phyloP scores from a whole-genome alignment of 768 basidiomycete species.

The Phlebiopsis gigantea region DNA sequence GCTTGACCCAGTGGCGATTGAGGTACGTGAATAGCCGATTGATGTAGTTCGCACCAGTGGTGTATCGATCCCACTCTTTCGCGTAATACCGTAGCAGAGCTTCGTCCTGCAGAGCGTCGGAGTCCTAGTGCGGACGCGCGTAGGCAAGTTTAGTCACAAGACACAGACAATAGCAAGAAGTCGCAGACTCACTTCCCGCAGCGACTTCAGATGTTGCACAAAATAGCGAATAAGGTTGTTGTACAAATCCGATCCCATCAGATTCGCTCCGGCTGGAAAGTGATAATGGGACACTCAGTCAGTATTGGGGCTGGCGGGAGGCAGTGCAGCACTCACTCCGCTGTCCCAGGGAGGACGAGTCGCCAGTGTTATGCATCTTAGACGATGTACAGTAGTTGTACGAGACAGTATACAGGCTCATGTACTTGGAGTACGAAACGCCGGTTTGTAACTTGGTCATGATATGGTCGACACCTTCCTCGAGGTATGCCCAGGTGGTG shows the following conservation, averaged over 20 bases:
- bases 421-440: slow-evolving; percentile 86
- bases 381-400: slow-evolving; percentile 98
- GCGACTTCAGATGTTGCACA: slow-evolving; percentile 65
- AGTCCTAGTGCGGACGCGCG: slow-evolving; percentile 41
- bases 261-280: slow-evolving; percentile 73
- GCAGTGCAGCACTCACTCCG: slow-evolving; percentile 49
- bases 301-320: no score
- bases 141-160: slow-evolving; percentile 15
- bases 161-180: slow-evolving; percentile 14
- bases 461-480: slow-evolving; percentile 86
- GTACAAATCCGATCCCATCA: slow-evolving; percentile 98
- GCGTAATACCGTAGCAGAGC: slow-evolving; percentile 89
- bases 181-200: slow-evolving; percentile 46
- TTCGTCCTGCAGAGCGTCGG: slow-evolving; percentile 80
- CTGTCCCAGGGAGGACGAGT: slow-evolving; percentile 32
- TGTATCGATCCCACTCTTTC: slow-evolving; percentile 92
- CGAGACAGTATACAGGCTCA: slow-evolving; percentile 84
- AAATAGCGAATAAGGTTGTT: slow-evolving; percentile 93
- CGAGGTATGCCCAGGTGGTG: slow-evolving; percentile 86
- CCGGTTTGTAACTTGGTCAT: slow-evolving; percentile 89
- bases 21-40: slow-evolving; percentile 97
- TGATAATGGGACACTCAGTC: slow-evolving; percentile 19
- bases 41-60: slow-evolving; percentile 94
- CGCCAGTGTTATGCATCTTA: slow-evolving; percentile 54
- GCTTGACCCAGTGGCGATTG: slow-evolving; percentile 98